Base-by-base conservation (phyloP, 2,329 filamentous ascomycete genomes). In the Aspergillus brunneoviolaceus region DNA sequence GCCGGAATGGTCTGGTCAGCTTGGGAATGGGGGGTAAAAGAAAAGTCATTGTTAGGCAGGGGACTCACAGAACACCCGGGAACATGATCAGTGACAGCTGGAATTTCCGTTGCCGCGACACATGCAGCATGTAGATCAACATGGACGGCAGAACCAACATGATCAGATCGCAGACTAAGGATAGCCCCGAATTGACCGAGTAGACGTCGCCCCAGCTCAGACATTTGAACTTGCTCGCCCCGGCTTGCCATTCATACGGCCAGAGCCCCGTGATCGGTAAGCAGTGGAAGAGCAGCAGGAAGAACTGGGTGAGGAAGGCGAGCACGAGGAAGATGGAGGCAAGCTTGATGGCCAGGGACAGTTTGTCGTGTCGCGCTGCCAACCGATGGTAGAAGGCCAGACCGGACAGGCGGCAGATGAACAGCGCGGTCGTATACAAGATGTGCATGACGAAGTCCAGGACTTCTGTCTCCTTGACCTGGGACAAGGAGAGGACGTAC, bases 251-350 rank as follows among this genome's bases (percentile, higher is more conserved):
- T 1, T 69, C 74, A 56, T 84, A 84, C 0, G 82, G 82, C 82
- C 82, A 84, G 2, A 81, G 68, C 0, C 75, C 80, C 0, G 82
- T 84, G 0, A 84, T 80, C 0, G 82, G 82, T 1, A 65, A 67
- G 60, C 82, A 84, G 67, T 84, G 82, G 61, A 84, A 82, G 58
- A 84, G 73, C 51, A 84, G 71, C 2, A 84, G 74, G 27, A 82
- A 74, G 12, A 84, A 70, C 59, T 84, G 82, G 0, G 81, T 77
- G 1, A 84, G 60, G 52, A 76, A 84, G 0, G 77, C 79, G 6
- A 72, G 75, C 35, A 79, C 63, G 21, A 83, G 65, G 35, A 29
- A 70, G 64, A 48, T 69, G 55, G 66, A 80, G 72, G 68, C 67
- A 9, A 67, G 49, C 12, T 69, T 62, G 27, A 71, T 70, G 45